A percentile compares a stretch with the other conserved stretches of the same genome.
Conservation (phyloP, 2,329 filamentous ascomycete species). For the Conoideocrella luteorostrata region DNA sequence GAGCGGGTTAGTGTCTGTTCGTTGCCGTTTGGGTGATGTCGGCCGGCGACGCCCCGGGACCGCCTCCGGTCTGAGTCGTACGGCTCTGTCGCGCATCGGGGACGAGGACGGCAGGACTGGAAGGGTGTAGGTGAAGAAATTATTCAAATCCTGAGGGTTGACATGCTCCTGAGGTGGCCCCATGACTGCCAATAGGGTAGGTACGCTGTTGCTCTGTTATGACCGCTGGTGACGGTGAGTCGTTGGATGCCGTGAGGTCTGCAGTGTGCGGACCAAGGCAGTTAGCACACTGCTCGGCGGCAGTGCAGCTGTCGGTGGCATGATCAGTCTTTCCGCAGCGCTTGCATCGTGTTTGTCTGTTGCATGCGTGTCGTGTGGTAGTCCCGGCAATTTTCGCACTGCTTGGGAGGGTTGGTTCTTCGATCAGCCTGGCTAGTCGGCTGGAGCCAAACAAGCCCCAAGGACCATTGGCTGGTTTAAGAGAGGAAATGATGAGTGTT, state of each 20-base stretch:
- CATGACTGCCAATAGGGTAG: too few relatives aligned
- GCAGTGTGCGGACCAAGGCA: too few relatives aligned
- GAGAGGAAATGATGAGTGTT: conserved; percentile 5
- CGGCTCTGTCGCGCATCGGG: background rate
- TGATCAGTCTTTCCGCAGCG: conserved; percentile 11
- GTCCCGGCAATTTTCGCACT: conserved; percentile 8
- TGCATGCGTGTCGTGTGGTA: conserved; percentile 5
- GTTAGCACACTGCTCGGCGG: too few relatives aligned
- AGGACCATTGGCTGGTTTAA: conserved; percentile 1
- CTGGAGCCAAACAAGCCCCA: conserved; percentile 7
- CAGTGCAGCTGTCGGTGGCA: too few relatives aligned
- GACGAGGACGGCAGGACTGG: conserved; percentile 4
- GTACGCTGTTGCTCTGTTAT: too few relatives aligned
- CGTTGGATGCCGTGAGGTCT: too few relatives aligned
- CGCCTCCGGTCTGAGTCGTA: background rate
- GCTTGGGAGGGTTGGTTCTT: background rate
- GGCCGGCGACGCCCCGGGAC: background rate
- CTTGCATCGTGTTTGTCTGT: conserved; percentile 8
- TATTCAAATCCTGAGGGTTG: too few relatives aligned
- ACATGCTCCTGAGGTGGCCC: too few relatives aligned
- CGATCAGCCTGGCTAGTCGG: conserved; percentile 4
- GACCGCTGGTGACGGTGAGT: too few relatives aligned
- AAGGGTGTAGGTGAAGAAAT: conserved; percentile 2
- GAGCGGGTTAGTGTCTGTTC: background rate
- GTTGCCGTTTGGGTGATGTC: conserved; percentile 4